Evolutionary conservation across 2,329 filamentous ascomycete genomes (phyloP), one percentile per base, ranked within the genome.

Genomic region (Dactylellina cionopaga): DNA sequence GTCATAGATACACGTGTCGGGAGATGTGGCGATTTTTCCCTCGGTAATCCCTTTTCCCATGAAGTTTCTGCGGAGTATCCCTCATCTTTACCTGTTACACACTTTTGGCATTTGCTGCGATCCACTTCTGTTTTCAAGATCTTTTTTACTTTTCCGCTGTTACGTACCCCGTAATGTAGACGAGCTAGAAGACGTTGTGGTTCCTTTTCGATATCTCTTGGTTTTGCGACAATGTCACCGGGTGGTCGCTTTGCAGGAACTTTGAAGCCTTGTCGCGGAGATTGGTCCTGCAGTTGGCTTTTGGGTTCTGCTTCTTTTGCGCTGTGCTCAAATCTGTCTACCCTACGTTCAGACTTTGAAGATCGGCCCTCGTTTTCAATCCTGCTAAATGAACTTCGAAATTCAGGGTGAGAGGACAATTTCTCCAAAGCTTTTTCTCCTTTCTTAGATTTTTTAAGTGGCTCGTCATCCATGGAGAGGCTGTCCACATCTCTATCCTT

Each of bases 101-200:
- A 64, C 17, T 59, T 71, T 10, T 58, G 37, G 10, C 63, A 51
- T 25, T 58, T 68, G 13, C 44, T 56, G 13, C 56, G 63, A 13
- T 68, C 63, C 13, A 47, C 44, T 19, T 73, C 69, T 7, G 69
- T 60, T 46, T 64, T 58, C 27, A 73, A 52, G 11, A 73, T 73
- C 22, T 62, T 51, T 19, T 46, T 44, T 2, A 73, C 69, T 15
- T 39, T 73, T 10, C 51, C 55, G 22, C 17, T 41, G 27, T 73
- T 65, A 15, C 63, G 69, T 13, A 43, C 22, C 15, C 69, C 60
- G 31, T 73, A 73, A 13, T 37, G 25, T 7, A 71, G 44, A 15
- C 66, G 49, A 44, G 52, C 37, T 35, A 71, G 13, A 11, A 64
- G 35, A 24, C 66, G 56, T 5, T 17, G 13, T 10, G 44, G 22